Evolutionary conservation across 164 flowering plant species (phyloP).

Genomic region (Aristolochia californica): DNA sequence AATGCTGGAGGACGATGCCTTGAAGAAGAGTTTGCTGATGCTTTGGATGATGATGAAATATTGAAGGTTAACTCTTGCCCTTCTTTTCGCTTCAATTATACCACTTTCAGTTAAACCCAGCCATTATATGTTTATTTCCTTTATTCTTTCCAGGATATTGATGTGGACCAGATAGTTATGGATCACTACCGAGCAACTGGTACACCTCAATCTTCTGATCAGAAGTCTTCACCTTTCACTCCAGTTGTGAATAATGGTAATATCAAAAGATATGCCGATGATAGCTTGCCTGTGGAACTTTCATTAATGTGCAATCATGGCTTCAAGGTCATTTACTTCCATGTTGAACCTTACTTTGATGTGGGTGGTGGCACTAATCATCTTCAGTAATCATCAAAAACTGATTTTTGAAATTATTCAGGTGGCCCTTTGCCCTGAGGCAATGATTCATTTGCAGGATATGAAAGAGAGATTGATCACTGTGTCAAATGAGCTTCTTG

Average conservation of each 20-base stretch:
- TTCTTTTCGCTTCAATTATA: neutral
- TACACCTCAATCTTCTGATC: conserved; percentile 59
- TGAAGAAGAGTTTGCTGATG: conserved; percentile 14
- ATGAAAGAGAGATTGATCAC: conserved; percentile 78
- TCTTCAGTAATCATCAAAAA: neutral
- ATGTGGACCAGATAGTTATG: conserved; percentile 81
- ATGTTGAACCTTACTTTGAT: neutral
- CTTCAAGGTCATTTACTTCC: conserved; percentile 38
- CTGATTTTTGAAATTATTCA: conserved; percentile 21
- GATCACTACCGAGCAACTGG: conserved; percentile 63
- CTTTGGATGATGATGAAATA: conserved; percentile 66
- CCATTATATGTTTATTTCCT: neutral
- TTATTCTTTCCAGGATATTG: conserved; percentile 48
- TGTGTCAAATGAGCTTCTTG: conserved; percentile 84
- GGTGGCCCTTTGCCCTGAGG: conserved; percentile 82
- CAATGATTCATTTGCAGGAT: conserved; percentile 62
- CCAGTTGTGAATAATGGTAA: conserved; percentile 22
- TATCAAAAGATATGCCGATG: conserved; percentile 20
- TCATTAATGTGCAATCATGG: conserved; percentile 66
- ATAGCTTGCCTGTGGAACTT: conserved; percentile 51
- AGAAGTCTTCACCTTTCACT: conserved; percentile 38
- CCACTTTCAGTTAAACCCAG: neutral
- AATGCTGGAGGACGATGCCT: conserved; percentile 4
- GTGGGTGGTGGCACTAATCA: too few relatives aligned
- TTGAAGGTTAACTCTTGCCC: conserved; percentile 44